A percentile compares a stretch with the other conserved stretches of the same genome.
phyloP scores from a whole-genome alignment of 805 yeast genomes.

The Candida parachauliodes region DNA sequence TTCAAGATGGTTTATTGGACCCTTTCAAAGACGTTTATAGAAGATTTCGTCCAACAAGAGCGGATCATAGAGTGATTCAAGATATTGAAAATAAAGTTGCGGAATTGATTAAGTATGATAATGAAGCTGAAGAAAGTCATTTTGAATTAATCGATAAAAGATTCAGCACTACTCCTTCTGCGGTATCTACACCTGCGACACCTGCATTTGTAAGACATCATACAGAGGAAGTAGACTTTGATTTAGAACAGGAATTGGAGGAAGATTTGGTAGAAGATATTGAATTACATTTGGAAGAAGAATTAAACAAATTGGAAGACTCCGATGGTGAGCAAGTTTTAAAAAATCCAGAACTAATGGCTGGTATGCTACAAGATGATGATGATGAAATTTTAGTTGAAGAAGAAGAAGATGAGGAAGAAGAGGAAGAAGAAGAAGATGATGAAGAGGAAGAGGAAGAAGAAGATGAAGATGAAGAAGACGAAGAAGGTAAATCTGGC shows the following conservation, averaged over 20 bases:
- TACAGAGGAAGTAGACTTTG: slow-evolving; percentile 29
- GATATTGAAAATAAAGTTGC: slow-evolving; percentile 77
- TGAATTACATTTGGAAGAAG: slow-evolving; percentile 46
- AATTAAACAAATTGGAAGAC: slow-evolving; percentile 50
- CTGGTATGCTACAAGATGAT: slow-evolving; percentile 8
- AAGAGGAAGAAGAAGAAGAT: slow-evolving; percentile 54
- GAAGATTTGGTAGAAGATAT: slow-evolving; percentile 14
- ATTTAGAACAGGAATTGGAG: slow-evolving; percentile 36
- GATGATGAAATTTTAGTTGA: slow-evolving; percentile 10
- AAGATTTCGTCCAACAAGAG: slow-evolving; percentile 66
- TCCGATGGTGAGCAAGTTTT: slow-evolving; percentile 6
- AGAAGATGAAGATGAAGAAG: slow-evolving; percentile 47
- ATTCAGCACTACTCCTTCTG: slow-evolving; percentile 23
- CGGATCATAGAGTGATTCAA: slow-evolving; percentile 68
- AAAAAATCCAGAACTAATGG: slow-evolving; percentile 6
- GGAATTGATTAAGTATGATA: slow-evolving; percentile 70
- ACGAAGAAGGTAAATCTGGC: slow-evolving; percentile 50
- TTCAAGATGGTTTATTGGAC: slow-evolving; percentile 78
- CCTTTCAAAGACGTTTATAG: slow-evolving; percentile 72
- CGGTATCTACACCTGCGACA: slow-evolving; percentile 25
- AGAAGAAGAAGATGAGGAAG: slow-evolving; percentile 44
- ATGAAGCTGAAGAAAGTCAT: slow-evolving; percentile 74
- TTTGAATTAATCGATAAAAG: slow-evolving; percentile 68
- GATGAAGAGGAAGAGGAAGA: slow-evolving; percentile 53
- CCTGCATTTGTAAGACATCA: slow-evolving; percentile 21